Evolutionary conservation across 1,284 basidiomycete genomes (phyloP), one percentile per base, ranked within the genome.

Genomic region (Sporisorium reilianum): DNA sequence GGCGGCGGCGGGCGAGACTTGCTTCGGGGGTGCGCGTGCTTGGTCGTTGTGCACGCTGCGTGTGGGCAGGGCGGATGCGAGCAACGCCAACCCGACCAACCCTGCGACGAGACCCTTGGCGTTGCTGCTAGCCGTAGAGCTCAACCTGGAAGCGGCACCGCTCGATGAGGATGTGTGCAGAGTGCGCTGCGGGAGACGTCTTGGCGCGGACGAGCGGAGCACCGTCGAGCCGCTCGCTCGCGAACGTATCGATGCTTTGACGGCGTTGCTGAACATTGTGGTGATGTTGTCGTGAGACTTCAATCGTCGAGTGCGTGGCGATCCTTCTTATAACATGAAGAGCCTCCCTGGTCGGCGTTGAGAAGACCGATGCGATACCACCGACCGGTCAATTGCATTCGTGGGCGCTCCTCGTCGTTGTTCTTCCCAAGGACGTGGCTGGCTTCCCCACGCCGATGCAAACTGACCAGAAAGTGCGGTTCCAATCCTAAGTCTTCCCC

Each of bases 61-160:
- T 2, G 48, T 53, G 20, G 71, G 63, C 0, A 65, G 4, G 2
- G 45, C 59, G 10, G 66, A 60, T 7, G 66, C 63, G 28, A 70
- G 53, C 12, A 75, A 57, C 5, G 66, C 72, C 6, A 75, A 46
- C 26, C 72, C 72, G 20, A 66, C 55, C 9, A 75, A 16, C 1
- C 72, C 67, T 30, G 71, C 71, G 8, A 64, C 34, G 16, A 62
- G 30, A 55, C 59, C 69, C 20, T 55, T 62, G 26, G 52, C 25
- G 25, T 61, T 64, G 12, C 40, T 55, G 48, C 50, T 34, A 25
- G 25, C 18, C 18, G 22, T 25, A 1, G 53, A n/a, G 12, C 42
- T 45, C n/a, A 42, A 18, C 3, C 26, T 32, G 18, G 38, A 20
- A 20, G 38, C 38, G 38, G 50, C 25, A n/a, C 36, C 36, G 42